Percentiles rank a stretch among this genome's conserved stretches.
Conservation (phyloP, 2,329 filamentous ascomycete genomes). For the Coleophoma eucalyptorum region DNA sequence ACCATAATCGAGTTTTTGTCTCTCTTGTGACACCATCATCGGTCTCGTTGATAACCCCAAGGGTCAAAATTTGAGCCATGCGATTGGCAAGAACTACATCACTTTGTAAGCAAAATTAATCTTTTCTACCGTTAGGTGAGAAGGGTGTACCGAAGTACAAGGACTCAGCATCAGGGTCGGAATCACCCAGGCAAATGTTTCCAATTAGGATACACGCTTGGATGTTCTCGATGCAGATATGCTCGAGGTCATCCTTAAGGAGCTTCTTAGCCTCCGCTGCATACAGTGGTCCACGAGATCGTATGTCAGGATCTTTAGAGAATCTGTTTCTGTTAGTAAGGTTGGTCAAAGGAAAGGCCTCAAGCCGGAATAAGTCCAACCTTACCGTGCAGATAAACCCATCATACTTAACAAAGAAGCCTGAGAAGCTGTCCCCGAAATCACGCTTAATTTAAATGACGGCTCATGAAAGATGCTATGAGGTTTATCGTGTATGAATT, state of each 20-base stretch:
- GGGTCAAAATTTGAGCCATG: slow-evolving; percentile 30
- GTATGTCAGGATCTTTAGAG: slow-evolving; percentile 11
- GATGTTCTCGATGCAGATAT: slow-evolving; percentile 29
- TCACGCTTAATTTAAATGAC: slow-evolving; percentile 12
- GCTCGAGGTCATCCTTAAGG: slow-evolving; percentile 27
- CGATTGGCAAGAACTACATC: slow-evolving; percentile 25
- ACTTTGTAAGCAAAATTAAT: neutral
- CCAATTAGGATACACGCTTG: slow-evolving; percentile 30
- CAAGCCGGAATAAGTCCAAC: too few relatives aligned
- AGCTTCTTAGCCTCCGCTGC: slow-evolving; percentile 13
- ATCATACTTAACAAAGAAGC: slow-evolving; percentile 17
- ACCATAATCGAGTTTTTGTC: slow-evolving; percentile 28
- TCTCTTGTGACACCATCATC: slow-evolving; percentile 25
- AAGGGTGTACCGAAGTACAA: slow-evolving; percentile 27
- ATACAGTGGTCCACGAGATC: slow-evolving; percentile 10
- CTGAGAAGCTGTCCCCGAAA: slow-evolving; percentile 11
- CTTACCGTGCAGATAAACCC: slow-evolving; percentile 20
- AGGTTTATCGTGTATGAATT: slow-evolving; percentile 21
- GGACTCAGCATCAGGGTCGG: slow-evolving; percentile 27
- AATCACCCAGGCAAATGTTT: slow-evolving; percentile 27
- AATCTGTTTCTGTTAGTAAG: slow-evolving; percentile 9
- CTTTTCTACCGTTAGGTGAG: neutral
- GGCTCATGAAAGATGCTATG: slow-evolving; percentile 23
- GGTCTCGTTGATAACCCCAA: slow-evolving; percentile 10
- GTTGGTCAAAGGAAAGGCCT: neutral